Evolutionary conservation across 495 filamentous ascomycete species (phyloP).

Genomic region (Saxispiralis lemnorum): DNA sequence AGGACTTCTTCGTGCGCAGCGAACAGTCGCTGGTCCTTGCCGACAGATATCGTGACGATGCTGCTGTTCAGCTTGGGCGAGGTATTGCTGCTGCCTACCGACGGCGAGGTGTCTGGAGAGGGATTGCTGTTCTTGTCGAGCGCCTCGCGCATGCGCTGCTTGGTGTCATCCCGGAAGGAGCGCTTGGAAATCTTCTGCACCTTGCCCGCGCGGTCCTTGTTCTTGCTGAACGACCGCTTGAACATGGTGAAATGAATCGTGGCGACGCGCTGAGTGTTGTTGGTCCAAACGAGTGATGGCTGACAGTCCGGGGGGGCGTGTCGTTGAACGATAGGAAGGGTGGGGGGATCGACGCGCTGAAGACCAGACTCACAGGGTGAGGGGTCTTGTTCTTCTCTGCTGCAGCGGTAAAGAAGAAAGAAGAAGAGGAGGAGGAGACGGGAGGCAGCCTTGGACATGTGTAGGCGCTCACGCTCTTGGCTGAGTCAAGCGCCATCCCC

Average conservation of each 20-base stretch:
- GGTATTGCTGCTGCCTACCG: slow-evolving; percentile 25
- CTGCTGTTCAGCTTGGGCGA: slow-evolving; percentile 43
- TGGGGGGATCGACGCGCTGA: slow-evolving; percentile 1
- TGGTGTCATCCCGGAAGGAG: slow-evolving; percentile 50
- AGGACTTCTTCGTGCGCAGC: slow-evolving; percentile 53
- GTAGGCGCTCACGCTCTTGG: too few species aligned
- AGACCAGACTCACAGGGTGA: slow-evolving; percentile 4
- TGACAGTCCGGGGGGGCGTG: background rate
- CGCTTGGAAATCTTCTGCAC: slow-evolving; percentile 55
- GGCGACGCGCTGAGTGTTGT: background rate
- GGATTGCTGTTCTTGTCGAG: slow-evolving; percentile 28
- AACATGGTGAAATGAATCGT: slow-evolving; percentile 45
- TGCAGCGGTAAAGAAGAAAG: slow-evolving; percentile 7
- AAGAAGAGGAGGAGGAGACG: slow-evolving; percentile 2
- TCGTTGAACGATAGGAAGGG: slow-evolving; percentile 4
- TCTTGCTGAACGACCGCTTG: slow-evolving; percentile 54
- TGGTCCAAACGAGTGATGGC: slow-evolving; percentile 10
- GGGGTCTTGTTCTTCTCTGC: slow-evolving; percentile 8
- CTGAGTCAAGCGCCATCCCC: too few species aligned
- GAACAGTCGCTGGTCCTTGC: slow-evolving; percentile 61
- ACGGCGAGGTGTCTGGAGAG: slow-evolving; percentile 17
- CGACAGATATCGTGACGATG: slow-evolving; percentile 70
- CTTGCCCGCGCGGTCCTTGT: slow-evolving; percentile 62
- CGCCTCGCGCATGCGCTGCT: slow-evolving; percentile 56
- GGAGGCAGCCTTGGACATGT: too few species aligned